A percentile compares a stretch with the other conserved stretches of the same genome.
Conservation (phyloP, 2,329 filamentous ascomycete species). For the Penicillium concentricum region DNA sequence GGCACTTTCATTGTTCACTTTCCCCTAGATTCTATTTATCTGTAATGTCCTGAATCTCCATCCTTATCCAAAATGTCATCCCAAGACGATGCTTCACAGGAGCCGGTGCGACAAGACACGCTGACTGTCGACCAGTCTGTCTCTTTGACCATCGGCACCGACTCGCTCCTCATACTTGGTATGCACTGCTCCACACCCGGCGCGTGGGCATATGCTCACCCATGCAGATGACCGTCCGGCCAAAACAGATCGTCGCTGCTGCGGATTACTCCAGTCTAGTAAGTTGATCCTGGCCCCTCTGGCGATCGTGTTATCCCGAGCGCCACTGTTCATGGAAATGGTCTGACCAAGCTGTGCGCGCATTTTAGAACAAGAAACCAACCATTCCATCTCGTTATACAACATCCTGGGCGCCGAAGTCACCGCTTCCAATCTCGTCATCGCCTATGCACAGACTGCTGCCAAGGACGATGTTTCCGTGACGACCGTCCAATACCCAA, state of each 20-base stretch:
- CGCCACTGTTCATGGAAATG: constrained; percentile 1
- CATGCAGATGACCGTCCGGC: constrained; percentile 54
- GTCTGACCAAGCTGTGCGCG: constrained; percentile 2
- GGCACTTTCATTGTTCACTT: constrained; percentile 3
- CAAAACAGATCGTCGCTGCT: constrained; percentile 53
- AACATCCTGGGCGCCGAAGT: constrained; percentile 81
- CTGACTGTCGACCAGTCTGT: constrained; percentile 58
- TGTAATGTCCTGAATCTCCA: constrained; percentile 12
- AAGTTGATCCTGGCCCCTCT: constrained; percentile 20
- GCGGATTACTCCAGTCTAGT: constrained; percentile 54
- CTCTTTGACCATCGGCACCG: constrained; percentile 59
- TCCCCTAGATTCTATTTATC: constrained; percentile 7
- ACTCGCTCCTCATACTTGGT: constrained; percentile 61
- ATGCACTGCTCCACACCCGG: constrained; percentile 19
- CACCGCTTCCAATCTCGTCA: constrained; percentile 58
- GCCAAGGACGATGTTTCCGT: constrained; percentile 62
- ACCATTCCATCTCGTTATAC: constrained; percentile 69
- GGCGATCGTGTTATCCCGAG: constrained; percentile 12
- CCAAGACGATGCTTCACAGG: constrained; percentile 27
- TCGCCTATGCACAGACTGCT: constrained; percentile 68
- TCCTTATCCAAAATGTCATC: constrained; percentile 23
- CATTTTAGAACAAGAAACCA: constrained; percentile 43
- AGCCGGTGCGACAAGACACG: constrained; percentile 40
- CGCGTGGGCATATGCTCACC: neutral
- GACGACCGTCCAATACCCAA: constrained; percentile 60